Base-by-base conservation (phyloP, 2,329 filamentous ascomycete species). In the Harringtonia aguacate region DNA sequence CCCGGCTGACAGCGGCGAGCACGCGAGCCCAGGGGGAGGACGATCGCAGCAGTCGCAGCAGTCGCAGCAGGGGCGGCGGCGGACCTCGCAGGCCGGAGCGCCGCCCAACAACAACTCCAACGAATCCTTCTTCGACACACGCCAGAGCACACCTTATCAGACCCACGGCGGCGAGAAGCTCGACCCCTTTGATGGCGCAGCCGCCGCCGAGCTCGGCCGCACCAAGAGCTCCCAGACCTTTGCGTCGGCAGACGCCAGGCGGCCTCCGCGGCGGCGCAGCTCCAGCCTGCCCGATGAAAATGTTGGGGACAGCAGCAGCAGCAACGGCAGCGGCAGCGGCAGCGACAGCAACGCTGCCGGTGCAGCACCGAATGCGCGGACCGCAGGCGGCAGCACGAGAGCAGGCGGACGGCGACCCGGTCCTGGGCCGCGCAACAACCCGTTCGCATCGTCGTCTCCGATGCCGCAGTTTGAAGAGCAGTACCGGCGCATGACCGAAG, bases 131-230 rank as follows among this genome's bases (percentile, higher is more conserved):
- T 45, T 61, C 35, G 72, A 78, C 47, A 56, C 59, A n/a, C 67
- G 75, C n/a, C 66, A 75, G 44, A 74, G 73, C 51, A 74, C 72
- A 7, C 75, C 76, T 0, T 81, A 80, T 53, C 65, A 68, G 35
- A 68, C 65, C 2, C 66, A 71, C 28, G 67, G 72, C 13, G 75
- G 77, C 29, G 77, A 81, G 56, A 79, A 72, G 59, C 71, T 73
- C 5, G 70, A 77, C 37, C 68, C 73, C 0, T 77, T 75, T 46
- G 73, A 76, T 36, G 68, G 65, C 8, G 48, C 46, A 5, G 36
- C 36, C 8, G 29, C 14, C 10, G 22, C 34, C 8, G 54, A 57
- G 10, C 45, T 71, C n/a, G 60, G 61, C 39, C 62, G 70, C 49
- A n/a, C n/a, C n/a, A n/a, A n/a, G n/a, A n/a, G n/a, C n/a, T n/a